Conservation (phyloP, 345 rosid species). For the Moricandia arvensis region DNA sequence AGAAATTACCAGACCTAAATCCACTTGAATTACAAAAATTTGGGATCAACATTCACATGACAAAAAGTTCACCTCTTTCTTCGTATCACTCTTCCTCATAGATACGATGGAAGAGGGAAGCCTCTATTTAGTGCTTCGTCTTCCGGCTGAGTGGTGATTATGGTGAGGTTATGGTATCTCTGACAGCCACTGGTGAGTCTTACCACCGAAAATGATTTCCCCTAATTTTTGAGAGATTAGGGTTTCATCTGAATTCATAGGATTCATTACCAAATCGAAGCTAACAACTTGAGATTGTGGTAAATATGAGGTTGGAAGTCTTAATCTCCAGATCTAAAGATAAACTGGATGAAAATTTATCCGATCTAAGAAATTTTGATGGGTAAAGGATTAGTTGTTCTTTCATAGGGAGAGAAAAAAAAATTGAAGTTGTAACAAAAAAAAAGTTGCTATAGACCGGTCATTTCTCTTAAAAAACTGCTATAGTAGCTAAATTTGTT, state of each 20-base stretch:
- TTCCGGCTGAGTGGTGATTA: background rate
- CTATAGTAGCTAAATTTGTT: background rate
- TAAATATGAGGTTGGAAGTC: background rate
- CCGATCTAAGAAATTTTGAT: background rate
- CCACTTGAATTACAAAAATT: background rate
- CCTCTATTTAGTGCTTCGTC: background rate
- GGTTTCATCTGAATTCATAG: background rate
- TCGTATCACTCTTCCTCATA: background rate
- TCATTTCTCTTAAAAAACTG: constrained; percentile 29
- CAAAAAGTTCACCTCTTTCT: background rate
- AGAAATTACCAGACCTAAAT: too few species aligned
- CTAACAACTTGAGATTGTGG: background rate
- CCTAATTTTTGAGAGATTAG: background rate
- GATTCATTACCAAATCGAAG: background rate
- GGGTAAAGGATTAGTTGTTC: background rate
- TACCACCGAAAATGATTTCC: background rate
- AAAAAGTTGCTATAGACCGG: constrained; percentile 6
- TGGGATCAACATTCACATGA: background rate
- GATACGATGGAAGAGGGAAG: background rate
- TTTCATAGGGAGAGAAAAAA: background rate
- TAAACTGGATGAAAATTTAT: background rate
- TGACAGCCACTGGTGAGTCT: background rate
- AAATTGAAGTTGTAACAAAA: background rate
- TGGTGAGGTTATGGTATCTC: background rate
- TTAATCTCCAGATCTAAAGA: background rate